Percentiles rank a stretch among this genome's conserved stretches.
Conservation (phyloP, 495 filamentous ascomycete species). For the Usnea hakonensis region DNA sequence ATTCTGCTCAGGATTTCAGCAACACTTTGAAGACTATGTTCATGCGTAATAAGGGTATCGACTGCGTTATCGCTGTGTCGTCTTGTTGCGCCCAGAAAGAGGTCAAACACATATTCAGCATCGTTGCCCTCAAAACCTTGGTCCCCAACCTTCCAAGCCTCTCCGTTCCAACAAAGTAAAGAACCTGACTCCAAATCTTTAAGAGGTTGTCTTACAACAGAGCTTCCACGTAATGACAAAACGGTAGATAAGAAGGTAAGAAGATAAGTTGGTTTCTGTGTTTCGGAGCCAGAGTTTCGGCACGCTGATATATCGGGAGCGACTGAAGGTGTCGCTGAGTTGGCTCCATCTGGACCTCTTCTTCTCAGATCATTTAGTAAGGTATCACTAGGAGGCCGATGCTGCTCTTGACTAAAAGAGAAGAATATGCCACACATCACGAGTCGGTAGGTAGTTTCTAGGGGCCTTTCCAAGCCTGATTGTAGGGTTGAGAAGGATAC, state of each 20-base stretch:
- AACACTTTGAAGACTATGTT: background rate
- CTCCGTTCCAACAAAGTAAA: constrained; percentile 95
- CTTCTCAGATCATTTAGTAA: constrained; percentile 38
- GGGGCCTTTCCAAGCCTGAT: background rate
- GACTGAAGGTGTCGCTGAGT: constrained; percentile 26
- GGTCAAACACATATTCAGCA: constrained; percentile 58
- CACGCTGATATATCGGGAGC: background rate
- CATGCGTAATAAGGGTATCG: background rate
- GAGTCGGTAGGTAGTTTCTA: background rate
- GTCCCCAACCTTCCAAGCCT: constrained; percentile 74
- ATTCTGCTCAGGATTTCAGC: constrained; percentile 52
- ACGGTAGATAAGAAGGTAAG: constrained; percentile 76
- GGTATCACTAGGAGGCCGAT: constrained; percentile 33
- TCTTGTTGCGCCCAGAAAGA: constrained; percentile 46
- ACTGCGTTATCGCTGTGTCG: background rate
- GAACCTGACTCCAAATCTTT: constrained; percentile 52
- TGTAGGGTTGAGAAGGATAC: background rate
- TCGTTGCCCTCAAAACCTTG: constrained; percentile 61
- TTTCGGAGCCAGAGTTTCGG: background rate
- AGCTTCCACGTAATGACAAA: constrained; percentile 70
- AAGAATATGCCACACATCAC: constrained; percentile 62
- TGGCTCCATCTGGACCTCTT: constrained; percentile 51
- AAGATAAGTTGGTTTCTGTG: constrained; percentile 11
- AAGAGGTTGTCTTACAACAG: constrained; percentile 67
- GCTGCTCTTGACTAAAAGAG: constrained; percentile 36